Base-by-base conservation (phyloP, 495 filamentous ascomycete species). In the Elaphomyces granulatus region DNA sequence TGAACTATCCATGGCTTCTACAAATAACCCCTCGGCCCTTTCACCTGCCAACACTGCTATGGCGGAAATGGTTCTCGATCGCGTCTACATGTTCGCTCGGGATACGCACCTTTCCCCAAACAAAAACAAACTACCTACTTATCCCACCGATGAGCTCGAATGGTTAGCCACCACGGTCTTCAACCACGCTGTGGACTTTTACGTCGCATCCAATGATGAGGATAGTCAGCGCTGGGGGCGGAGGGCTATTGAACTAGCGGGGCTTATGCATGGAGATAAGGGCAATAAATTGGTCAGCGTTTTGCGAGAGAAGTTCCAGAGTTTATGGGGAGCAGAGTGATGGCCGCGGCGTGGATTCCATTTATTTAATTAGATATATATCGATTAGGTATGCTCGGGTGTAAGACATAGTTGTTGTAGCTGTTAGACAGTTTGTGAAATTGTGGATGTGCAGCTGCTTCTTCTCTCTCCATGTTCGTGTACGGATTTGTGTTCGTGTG, bases 101-200 rank as follows among this genome's bases (percentile, higher is more conserved):
- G 39, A 41, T 32, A 41, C 10, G 6, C 9, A 28, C 6, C 23
- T 8, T 12, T 41, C 19, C 39, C 16, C 37, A 8, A 8, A 20
- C 4, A 34, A 35, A 31, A 43, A 53, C 3, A 30, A 37, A n/a
- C n/a, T n/a, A n/a, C 21, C 2, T 33, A 12, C 42, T 2, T 92
- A 84, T 50, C 83, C 83, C 3, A 42, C 56, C 8, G 69, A 72
- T 4, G 87, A 94, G 45, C 59, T 94, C 2, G 75, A 81, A 47
- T 87, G 81, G 79, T 71, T 95, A 20, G 77, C 77, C 1, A 73
- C 73, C 0, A 74, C 69, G 2, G 58, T 78, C 0, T 94, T 90
- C 63, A 92, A 92, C 45, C 73, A 68, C 32, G 78, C 78, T 0
- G 68, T 87, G 15, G 83, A 90, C 44, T 73, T 78, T 32, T 87